Conservation (phyloP, 108 stramenopile species). For the Skeletonema marinoi region DNA sequence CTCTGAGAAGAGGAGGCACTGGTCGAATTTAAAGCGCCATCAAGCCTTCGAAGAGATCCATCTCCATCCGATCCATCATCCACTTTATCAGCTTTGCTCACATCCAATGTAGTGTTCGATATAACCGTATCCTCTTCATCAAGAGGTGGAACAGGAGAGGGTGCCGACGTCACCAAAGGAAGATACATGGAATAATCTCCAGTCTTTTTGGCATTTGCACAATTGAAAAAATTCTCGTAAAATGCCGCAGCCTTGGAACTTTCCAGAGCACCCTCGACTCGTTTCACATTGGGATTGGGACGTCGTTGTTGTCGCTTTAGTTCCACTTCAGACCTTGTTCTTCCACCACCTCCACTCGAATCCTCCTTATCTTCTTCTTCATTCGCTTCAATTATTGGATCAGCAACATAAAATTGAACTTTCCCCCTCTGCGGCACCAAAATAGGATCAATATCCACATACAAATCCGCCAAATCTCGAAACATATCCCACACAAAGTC, state of each 20-base stretch:
- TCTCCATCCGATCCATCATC: too few species aligned
- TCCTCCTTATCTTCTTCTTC: conserved; percentile 1
- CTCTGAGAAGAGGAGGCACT: background rate
- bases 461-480: conserved; percentile 64
- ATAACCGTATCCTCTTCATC: background rate
- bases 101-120: background rate
- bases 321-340: background rate
- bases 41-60: too few species aligned
- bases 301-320: background rate
- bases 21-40: background rate
- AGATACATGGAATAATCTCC: conserved; percentile 57
- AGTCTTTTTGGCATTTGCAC: conserved; percentile 66
- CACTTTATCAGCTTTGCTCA: background rate
- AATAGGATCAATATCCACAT: conserved; percentile 77
- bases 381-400: conserved; percentile 25
- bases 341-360: background rate
- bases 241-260: conserved; percentile 58
- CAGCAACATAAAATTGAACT: conserved; percentile 58
- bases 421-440: conserved; percentile 61
- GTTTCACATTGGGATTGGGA: conserved; percentile 39
- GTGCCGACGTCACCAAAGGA: background rate
- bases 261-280: conserved; percentile 28
- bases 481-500: conserved; percentile 78
- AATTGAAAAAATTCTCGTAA: conserved; percentile 70
- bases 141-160: background rate